A percentile compares a stretch with the other conserved stretches of the same genome.
These are phyloP conservation scores for Aspergillus pseudoglaucus DNA, from an alignment of 2,329 filamentous ascomycete species.

Conservation along the genomic window DNA sequence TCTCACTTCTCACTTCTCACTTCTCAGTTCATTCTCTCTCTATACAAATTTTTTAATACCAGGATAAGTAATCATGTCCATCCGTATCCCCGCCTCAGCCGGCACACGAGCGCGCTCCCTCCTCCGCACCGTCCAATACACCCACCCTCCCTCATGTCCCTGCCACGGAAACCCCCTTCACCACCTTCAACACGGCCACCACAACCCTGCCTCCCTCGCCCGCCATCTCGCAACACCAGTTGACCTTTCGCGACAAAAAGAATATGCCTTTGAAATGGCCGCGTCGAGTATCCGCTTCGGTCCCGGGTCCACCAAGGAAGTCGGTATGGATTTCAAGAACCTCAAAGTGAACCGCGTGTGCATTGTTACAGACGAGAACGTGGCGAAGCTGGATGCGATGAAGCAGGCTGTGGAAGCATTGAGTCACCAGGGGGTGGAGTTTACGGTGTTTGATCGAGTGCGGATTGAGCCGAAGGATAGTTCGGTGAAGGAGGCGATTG, in stretches of 20 bases:
- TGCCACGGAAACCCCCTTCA: constrained; percentile 86
- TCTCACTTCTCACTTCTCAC: background rate
- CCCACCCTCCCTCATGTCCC: constrained; percentile 79
- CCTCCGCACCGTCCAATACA: constrained; percentile 84
- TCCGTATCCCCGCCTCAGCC: constrained; percentile 42
- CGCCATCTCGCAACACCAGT: constrained; percentile 68
- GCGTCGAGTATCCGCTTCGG: constrained; percentile 92
- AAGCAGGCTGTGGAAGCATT: constrained; percentile 78
- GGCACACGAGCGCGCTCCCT: constrained; percentile 49
- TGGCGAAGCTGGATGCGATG: constrained; percentile 80
- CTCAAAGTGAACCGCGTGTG: constrained; percentile 80
- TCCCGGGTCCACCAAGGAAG: constrained; percentile 85
- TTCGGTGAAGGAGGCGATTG: constrained; percentile 86
- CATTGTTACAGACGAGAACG: constrained; percentile 82
- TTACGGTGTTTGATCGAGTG: constrained; percentile 72
- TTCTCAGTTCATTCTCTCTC: background rate
- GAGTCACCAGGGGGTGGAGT: constrained; percentile 69
- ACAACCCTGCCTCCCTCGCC: constrained; percentile 44
- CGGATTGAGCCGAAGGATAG: constrained; percentile 91
- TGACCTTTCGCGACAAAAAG: constrained; percentile 67
- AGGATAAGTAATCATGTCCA: background rate
- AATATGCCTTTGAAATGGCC: constrained; percentile 99
- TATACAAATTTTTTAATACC: constrained; percentile 30
- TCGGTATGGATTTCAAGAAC: constrained; percentile 96
- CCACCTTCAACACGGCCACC: constrained; percentile 75